Base-by-base conservation (phyloP, 345 rosid genomes). In the Isatis tinctoria region DNA sequence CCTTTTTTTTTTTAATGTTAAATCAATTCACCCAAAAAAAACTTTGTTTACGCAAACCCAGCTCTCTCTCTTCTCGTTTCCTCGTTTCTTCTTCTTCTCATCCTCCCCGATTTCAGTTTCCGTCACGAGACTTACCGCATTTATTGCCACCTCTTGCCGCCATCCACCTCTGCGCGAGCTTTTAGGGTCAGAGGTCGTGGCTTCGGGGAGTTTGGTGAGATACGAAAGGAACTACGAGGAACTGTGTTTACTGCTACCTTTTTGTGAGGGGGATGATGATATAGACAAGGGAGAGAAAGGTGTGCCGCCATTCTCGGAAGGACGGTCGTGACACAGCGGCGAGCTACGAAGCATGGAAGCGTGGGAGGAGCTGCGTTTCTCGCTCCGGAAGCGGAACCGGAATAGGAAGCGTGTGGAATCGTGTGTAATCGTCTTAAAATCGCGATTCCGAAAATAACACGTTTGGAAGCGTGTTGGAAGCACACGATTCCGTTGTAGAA, bases 301-400 rank as follows among this genome's bases (percentile, higher is more conserved):
- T 27, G 83, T 70, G 18, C 76, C 81, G 12, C 91, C 90, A 70
- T 83, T 85, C 52, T 73, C 85, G 72, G 77, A 81, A 0, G 82
- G 57, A 14, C 94, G 94, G 73, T 89, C 90, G 61, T 75, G 89
- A 73, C 77, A 69, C 2, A 86, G 83, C 51, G 95, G 97, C 40
- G 98, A 94, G 59, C n/a, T n/a, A n/a, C n/a, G n/a, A n/a, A n/a
- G n/a, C n/a, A n/a, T n/a, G n/a, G n/a, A n/a, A n/a, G n/a, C n/a
- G n/a, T n/a, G n/a, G n/a, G n/a, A n/a, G n/a, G n/a, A n/a, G n/a
- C n/a, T n/a, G n/a, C n/a, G n/a, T n/a, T n/a, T n/a, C n/a, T n/a
- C n/a, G n/a, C n/a, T n/a, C n/a, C n/a, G n/a, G n/a, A n/a, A n/a
- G n/a, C n/a, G n/a, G n/a, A n/a, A n/a, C n/a, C n/a, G n/a, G n/a